Percentiles rank a stretch among this genome's conserved stretches.
Conservation (phyloP, 2,329 filamentous ascomycete genomes). For the Zalaria obscura region DNA sequence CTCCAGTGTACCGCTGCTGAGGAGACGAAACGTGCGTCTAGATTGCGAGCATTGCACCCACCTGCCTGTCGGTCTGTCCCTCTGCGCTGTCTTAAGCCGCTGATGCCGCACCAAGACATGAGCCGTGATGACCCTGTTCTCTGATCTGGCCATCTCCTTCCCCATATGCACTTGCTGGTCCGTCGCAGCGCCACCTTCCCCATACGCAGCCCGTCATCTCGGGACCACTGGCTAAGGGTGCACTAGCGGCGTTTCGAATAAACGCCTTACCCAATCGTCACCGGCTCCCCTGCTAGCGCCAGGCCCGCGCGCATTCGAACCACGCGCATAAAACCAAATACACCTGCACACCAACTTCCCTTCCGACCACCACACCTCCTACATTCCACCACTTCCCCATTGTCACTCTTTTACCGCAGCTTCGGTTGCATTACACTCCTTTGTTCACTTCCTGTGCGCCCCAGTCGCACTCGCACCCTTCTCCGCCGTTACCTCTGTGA, state of each 20-base stretch:
- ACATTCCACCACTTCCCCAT: conserved; percentile 5
- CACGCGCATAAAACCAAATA: background rate
- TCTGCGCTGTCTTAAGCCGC: no score
- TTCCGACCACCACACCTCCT: background rate
- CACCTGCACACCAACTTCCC: background rate
- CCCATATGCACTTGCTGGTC: background rate
- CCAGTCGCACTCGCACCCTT: conserved; percentile 7
- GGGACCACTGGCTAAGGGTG: background rate
- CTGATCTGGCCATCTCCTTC: background rate
- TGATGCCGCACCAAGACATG: background rate
- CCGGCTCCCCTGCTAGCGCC: no score
- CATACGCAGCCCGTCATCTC: background rate
- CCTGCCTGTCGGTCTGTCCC: no score
- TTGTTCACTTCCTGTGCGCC: conserved; percentile 4
- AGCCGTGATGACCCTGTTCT: background rate
- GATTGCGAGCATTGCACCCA: no score
- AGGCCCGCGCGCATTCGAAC: background rate
- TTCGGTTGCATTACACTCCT: conserved; percentile 7
- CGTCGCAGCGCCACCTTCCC: background rate
- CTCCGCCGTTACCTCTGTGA: conserved; percentile 6
- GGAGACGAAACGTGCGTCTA: no score
- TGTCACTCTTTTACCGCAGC: conserved; percentile 9
- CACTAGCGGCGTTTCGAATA: background rate
- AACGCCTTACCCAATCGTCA: background rate
- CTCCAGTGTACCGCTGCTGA: background rate